Evolutionary conservation across 768 basidiomycete species (phyloP), one percentile per base, ranked within the genome.

Genomic region (Suillus sp.): DNA sequence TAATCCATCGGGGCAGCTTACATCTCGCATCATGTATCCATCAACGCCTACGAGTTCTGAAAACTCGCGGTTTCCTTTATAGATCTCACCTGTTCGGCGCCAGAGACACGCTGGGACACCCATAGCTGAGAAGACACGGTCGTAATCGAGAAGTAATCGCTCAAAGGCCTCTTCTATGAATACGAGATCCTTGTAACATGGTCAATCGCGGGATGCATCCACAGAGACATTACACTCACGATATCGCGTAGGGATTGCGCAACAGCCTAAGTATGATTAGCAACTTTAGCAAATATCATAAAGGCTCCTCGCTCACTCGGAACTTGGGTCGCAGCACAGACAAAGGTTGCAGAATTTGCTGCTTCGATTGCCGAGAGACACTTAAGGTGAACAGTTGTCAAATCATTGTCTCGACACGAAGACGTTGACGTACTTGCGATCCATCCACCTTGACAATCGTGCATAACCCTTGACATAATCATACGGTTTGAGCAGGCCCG

Each of bases 161-260:
- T 99, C 96, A 70, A 99, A 98, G 0, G 92, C 95, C 77, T 99
- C 96, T 75, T 99, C 96, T 69, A 99, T 96, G 75, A 97, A 96
- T 13, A 99, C 92, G 34, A 97, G 84, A 75, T 99, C 96, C 90
- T 91, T 66, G 65, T 14, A 62, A 60, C 5, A 38, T 40, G 57
- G 62, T 55, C 61, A 38, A 34, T 8, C 8, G 40, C 35, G 47
- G 20, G 30, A 58, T 1, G 16, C n/a, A n/a, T 37, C 6, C 42
- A 37, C 20, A 9, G 4, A 56, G 45, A 0, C 4, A n/a, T 7
- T 20, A 4, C 34, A 76, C 85, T 62, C 63, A 90, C 90, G 55
- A 96, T 32, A 32, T 32, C 32, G 32, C 32, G 32, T 0, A 32
- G 32, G 32, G 32, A 32, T 32, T 32, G 32, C 0, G 92, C 92